Base-by-base conservation (phyloP, 176 grass and related monocot genomes). In the Triticum turgidum region DNA sequence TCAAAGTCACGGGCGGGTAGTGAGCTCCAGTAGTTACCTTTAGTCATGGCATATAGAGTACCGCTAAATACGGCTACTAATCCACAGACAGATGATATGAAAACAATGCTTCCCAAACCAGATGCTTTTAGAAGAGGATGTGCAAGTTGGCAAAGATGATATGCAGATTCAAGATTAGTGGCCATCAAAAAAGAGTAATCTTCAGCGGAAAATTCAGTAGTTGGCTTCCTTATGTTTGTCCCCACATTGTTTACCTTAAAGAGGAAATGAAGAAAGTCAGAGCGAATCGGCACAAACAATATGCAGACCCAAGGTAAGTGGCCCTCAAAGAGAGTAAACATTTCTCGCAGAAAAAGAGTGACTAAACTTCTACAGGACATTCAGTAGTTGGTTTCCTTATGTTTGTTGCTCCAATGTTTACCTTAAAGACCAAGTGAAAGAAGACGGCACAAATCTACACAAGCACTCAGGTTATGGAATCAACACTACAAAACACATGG, bases 121-220 rank as follows among this genome's bases (percentile, higher is more conserved):
- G 92, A 91, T 75, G 87, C 85, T 89, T 92, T 97, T 49, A 97
- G 82, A 88, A 91, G 88, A 87, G 95, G 89, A 84, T 97, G 95
- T 30, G 84, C 75, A 61, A 97, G 84, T 87, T 97, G 95, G 88
- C 86, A 90, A 6, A 92, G 30, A 78, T 94, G 91, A 66, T 91
- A 97, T 0, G 82, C 76, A 49, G 95, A 97, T 38, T 97, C 87
- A 51, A 97, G 87, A 58, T 97, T 97, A 33, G 89, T 94, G 34
- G 45, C 67, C 91, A 94, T 94, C 35, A 97, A 3, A 79, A 93
- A 91, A 33, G 89, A 93, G 79, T 89, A 97, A 0, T 93, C 95
- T 41, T 92, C 90, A 24, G 82, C 47, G 22, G 78, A 88, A 83
- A 75, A 93, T 30, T 90, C 92, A 52, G 85, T 64, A 3, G 95